A percentile compares a stretch with the other conserved stretches of the same genome.
Evolutionary conservation across 352 stramenopile species (phyloP).

Genomic region (Vaucheria bursata): DNA sequence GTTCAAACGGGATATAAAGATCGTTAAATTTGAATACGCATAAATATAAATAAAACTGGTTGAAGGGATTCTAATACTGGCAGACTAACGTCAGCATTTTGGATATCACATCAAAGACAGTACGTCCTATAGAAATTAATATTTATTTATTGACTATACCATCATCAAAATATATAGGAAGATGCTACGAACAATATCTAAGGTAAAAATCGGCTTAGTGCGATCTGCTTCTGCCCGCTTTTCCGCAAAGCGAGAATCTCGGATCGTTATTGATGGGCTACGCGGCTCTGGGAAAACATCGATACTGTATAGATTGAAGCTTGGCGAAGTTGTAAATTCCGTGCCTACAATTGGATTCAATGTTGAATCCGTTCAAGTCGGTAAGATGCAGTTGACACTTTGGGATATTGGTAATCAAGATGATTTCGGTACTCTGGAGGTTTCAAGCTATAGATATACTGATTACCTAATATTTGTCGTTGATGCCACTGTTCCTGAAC

Average conservation of each 20-base stretch:
- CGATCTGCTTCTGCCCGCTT: no score
- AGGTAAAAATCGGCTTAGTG: no score
- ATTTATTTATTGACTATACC: no score
- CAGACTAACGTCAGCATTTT: no score
- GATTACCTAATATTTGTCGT: conserved; percentile 77
- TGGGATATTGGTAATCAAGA: conserved; percentile 72
- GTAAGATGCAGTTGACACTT: conserved; percentile 77
- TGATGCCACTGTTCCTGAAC: conserved; percentile 67
- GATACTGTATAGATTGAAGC: conserved; percentile 79
- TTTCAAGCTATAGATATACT: conserved; percentile 50
- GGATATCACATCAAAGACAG: no score
- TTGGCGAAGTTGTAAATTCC: conserved; percentile 58
- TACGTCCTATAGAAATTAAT: no score
- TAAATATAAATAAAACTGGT: no score
- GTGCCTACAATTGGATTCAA: conserved; percentile 77
- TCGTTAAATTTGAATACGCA: no score
- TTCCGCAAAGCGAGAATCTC: conserved; percentile 68
- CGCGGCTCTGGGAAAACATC: conserved; percentile 82
- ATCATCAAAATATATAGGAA: no score
- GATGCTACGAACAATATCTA: no score
- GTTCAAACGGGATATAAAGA: no score
- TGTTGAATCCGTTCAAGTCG: conserved; percentile 73
- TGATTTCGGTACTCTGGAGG: conserved; percentile 49
- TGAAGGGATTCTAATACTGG: no score
- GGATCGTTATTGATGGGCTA: conserved; percentile 73